Evolutionary conservation across 176 grass and related monocot species (phyloP).

Genomic region (Tillandsia fasciculata): DNA sequence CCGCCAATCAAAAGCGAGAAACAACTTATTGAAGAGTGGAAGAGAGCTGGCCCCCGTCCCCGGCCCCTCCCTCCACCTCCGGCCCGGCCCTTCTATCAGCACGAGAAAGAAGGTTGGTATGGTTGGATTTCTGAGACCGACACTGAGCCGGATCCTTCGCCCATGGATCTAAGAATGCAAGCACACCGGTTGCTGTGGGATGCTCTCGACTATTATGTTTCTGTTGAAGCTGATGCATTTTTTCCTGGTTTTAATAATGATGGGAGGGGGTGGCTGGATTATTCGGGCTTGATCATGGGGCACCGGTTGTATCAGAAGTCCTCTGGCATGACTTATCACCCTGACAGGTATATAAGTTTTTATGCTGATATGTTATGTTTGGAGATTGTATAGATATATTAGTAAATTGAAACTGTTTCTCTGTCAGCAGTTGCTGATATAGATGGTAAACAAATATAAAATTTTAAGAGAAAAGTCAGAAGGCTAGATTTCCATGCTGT

Average conservation of each 20-base stretch:
- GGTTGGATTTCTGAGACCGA: constrained; percentile 89
- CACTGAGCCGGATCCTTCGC: constrained; percentile 53
- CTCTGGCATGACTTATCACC: constrained; percentile 71
- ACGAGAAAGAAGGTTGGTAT: constrained; percentile 98
- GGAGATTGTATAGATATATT: neutral
- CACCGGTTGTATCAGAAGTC: constrained; percentile 68
- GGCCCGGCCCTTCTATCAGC: constrained; percentile 79
- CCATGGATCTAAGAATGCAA: constrained; percentile 50
- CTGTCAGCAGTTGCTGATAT: neutral
- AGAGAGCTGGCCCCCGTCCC: constrained; percentile 68
- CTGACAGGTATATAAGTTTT: constrained; percentile 58
- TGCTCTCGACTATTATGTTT: constrained; percentile 92
- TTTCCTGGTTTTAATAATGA: constrained; percentile 94
- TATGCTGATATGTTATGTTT: neutral
- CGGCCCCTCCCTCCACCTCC: constrained; percentile 86
- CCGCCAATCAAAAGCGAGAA: constrained; percentile 56
- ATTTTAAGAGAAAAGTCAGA: too few species aligned
- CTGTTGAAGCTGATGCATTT: constrained; percentile 89
- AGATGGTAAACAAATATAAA: neutral
- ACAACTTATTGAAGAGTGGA: constrained; percentile 86
- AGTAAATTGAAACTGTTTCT: neutral
- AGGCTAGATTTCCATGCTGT: too few species aligned
- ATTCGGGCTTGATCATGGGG: constrained; percentile 93
- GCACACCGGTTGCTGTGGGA: constrained; percentile 89
- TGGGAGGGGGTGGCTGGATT: constrained; percentile 63